Base-by-base conservation (phyloP, 1,139 yeast genomes). In the Yamadazyma atlantica region DNA sequence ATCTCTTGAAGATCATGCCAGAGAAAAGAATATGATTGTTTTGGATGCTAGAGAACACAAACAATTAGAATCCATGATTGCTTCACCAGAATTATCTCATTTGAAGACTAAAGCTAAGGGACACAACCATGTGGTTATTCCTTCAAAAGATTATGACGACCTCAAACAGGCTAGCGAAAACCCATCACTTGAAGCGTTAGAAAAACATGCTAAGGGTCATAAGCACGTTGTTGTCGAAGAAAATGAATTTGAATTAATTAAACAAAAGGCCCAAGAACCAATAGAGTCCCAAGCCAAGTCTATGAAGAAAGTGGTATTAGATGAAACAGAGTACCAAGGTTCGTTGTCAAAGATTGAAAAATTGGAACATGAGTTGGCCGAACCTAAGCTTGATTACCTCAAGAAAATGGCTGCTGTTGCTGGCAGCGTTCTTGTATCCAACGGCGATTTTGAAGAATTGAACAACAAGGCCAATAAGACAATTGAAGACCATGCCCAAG, bases 141-240 rank as follows among this genome's bases (percentile, higher is more conserved):
- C 48, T 34, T 31, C 46, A 45, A 30, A 51, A 45, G 41, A 39
- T 25, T 38, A 33, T 29, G 17, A 28, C 10, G 28, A 32, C 3
- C 28, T 37, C 23, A 23, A 30, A 14, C 30, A 23, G 9, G 30
- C 23, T 14, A 31, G 52, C 1, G 43, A 47, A 4, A 38, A 43
- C 11, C 69, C 66, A 8, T 52, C 66, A 15, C 40, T 60, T 14
- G 69, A 64, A 1, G 64, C 64, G 35, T 42, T 78, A 17, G 41
- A 48, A 14, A 49, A 54, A 5, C 57, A 58, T 33, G 78, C 77
- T 3, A n/a, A 16, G 7, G 37, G 34, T 7, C 41, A 42, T 18
- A 42, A 45, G 14, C 55, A 49, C 35, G 44, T 44, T 4, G 39
- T 58, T 4, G 34, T 55, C 1, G 33, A 40, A 17, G 33, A 34